Evolutionary conservation across 73 alveolate species (phyloP), one percentile per base, ranked within the genome.

Genomic region (Paramecium octaurelia): DNA sequence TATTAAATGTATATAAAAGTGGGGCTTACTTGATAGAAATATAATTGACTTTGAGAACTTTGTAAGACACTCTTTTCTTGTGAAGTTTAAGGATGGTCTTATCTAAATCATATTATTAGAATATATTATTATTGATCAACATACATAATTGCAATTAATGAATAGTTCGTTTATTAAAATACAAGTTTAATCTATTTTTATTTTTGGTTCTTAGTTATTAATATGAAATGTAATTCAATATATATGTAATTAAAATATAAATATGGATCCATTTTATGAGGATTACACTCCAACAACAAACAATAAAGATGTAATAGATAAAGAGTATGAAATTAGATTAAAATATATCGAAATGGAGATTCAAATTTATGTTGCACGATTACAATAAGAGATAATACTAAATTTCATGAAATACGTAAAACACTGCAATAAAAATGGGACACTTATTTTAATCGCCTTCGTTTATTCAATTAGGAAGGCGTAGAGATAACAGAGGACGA

Each of bases 401-500:
- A 75, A 36, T 75, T 75, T 21, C 34, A 34, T 36, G 68, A 75
- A 1, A 75, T 36, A 35, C 38, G 58, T 11, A 71, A 43, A 71
- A 12, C 7, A n/a, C 27, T 71, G 14, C 23, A 71, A 38, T 71
- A 31, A 43, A 71, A 71, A 71, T 71, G 87, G 87, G 87, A 71
- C 58, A 71, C 87, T 7, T 35, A 71, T 31, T 71, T 71, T 71
- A 35, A 71, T 31, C 31, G 18, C 7, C 58, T 71, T 29, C 38
- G 87, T 35, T 35, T 71, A 31, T 71, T 71, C 35, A 71, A 71
- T 34, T 71, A 35, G 35, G 87, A 71, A 35, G 87, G 87, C 1
- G 93, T 42, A 8, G 93, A 86, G 44, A 18, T 27, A 7, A 29
- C 57, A 18, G 86, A 54, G n/a, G 93, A 68, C 24, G 93, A 86